These are phyloP conservation scores for Talaromyces sp. DNA, from an alignment of 2,329 filamentous ascomycete species.

Conservation along the genomic window DNA sequence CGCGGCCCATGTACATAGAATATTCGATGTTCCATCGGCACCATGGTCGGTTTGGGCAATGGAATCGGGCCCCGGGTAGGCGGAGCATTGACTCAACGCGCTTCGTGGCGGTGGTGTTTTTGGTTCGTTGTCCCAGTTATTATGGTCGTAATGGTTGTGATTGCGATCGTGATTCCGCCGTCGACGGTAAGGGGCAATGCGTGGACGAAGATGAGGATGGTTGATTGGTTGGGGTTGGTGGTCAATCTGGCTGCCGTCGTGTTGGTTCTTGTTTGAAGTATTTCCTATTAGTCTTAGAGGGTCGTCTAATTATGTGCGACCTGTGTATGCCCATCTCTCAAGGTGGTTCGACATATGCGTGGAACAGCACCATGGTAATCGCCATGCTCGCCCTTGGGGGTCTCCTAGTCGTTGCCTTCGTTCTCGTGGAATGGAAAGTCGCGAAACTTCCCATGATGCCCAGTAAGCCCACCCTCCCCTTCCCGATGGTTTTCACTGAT, in stretches of 20 bases:
- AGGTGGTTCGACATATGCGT: slow-evolving; percentile 15
- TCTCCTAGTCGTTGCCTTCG: slow-evolving; percentile 4
- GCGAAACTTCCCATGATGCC: slow-evolving; percentile 14
- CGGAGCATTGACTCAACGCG: slow-evolving; percentile 28
- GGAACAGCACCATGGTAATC: slow-evolving; percentile 11
- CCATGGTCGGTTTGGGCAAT: slow-evolving; percentile 31
- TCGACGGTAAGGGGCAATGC: slow-evolving; percentile 5
- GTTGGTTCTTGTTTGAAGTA: slow-evolving; percentile 7
- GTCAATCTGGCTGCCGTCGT: slow-evolving; percentile 13
- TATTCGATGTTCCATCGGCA: slow-evolving; percentile 22
- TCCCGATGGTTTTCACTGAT: too few relatives aligned
- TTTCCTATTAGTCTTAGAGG: neutral
- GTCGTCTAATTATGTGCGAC: neutral
- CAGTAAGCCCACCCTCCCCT: neutral
- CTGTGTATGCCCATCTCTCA: slow-evolving; percentile 8
- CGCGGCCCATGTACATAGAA: neutral
- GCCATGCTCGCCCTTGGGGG: slow-evolving; percentile 8
- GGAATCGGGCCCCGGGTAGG: slow-evolving; percentile 40
- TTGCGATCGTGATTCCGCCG: slow-evolving; percentile 15
- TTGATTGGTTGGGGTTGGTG: slow-evolving; percentile 15
- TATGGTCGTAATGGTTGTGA: neutral
- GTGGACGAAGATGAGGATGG: slow-evolving; percentile 10
- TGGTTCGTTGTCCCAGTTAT: slow-evolving; percentile 11
- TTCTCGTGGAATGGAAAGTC: slow-evolving; percentile 16
- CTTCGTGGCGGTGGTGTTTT: slow-evolving; percentile 30